Conservation (phyloP, 2,329 filamentous ascomycete genomes). For the Apiospora kogelbergensis region DNA sequence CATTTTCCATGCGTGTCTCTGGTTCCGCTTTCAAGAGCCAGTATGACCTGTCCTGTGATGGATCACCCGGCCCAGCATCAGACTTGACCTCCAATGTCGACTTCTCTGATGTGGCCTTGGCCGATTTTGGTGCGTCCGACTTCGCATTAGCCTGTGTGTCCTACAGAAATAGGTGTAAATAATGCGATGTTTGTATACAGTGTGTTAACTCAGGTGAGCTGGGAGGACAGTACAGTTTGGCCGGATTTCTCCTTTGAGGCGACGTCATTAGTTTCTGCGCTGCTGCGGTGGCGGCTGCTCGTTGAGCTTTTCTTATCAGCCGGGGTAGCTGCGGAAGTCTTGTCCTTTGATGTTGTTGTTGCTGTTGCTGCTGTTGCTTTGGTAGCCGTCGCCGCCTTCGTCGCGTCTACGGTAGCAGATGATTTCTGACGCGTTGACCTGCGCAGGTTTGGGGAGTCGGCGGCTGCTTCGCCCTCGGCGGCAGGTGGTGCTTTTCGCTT, state of each 20-base stretch:
- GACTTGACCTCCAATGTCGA: background rate
- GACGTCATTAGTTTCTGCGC: background rate
- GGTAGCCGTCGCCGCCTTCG: slow-evolving; percentile 2
- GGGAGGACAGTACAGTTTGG: background rate
- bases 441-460: slow-evolving; percentile 12
- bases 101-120: background rate
- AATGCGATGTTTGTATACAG: too few relatives aligned
- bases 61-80: background rate
- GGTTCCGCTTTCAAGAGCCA: slow-evolving; percentile 91
- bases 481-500: slow-evolving; percentile 22
- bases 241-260: background rate
- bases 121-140: background rate
- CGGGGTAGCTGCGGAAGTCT: background rate
- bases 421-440: slow-evolving; percentile 24
- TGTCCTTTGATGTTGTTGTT: background rate
- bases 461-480: slow-evolving; percentile 11
- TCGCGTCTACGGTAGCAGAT: slow-evolving; percentile 11
- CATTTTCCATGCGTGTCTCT: slow-evolving; percentile 81
- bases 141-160: background rate
- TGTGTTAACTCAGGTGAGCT: background rate
- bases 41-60: slow-evolving; percentile 42
- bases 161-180: background rate
- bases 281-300: background rate
- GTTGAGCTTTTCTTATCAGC: background rate
- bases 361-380: background rate